Base-by-base conservation (phyloP, 768 basidiomycete species). In the Lactarius quietus region DNA sequence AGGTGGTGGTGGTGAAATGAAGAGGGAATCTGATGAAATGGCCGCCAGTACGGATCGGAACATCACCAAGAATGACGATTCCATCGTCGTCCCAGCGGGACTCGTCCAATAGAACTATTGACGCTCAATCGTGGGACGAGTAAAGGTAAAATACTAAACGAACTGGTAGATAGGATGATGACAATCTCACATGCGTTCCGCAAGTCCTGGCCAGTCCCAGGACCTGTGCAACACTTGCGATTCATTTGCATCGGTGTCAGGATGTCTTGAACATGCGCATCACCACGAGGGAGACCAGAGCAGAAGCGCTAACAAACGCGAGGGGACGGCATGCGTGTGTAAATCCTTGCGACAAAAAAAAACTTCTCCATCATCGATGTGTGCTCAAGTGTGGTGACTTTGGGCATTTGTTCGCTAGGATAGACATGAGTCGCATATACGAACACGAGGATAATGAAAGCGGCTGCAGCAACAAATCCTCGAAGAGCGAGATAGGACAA, bases 171-270 rank as follows among this genome's bases (percentile, higher is more conserved):
- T 2, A 84, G 75, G 3, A 93, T 83, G 3, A 98, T 95, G 28
- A 93, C 87, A 8, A 98, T 73, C n/a, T n/a, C n/a, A n/a, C n/a
- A n/a, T n/a, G n/a, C n/a, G n/a, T n/a, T n/a, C n/a, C n/a, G n/a
- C n/a, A n/a, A n/a, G n/a, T n/a, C n/a, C n/a, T n/a, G n/a, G n/a
- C n/a, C n/a, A n/a, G n/a, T n/a, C n/a, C n/a, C 36, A 99, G 80
- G 17, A 99, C 94, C 75, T 98, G 95, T 0, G 95, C 96, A 10
- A 98, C 70, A 18, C 88, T 88, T 70, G 88, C 87, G 54, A 96
- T 85, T 56, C 81, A 84, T 63, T 78, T 83, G 28, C 14, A 64
- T n/a, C 20, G 55, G 70, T 80, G 83, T 76, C 86, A 89, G 2
- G 73, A 75, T 31, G 78, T n/a, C n/a, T n/a, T n/a, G n/a, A n/a